Base-by-base conservation (phyloP, 2,329 filamentous ascomycete genomes). In the Penicillium sp. region DNA sequence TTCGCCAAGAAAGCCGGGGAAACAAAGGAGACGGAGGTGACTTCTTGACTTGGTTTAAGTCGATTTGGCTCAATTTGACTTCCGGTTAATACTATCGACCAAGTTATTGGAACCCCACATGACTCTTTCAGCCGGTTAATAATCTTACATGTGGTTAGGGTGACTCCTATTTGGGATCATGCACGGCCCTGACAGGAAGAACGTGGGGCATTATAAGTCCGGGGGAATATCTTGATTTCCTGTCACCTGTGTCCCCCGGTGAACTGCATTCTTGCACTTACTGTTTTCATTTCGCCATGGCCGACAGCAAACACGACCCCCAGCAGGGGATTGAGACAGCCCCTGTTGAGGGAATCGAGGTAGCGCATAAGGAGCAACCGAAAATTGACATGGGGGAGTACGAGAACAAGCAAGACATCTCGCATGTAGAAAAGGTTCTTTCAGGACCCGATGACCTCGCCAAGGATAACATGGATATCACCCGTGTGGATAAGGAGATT, bases 401-500 rank as follows among this genome's bases (percentile, higher is more conserved):
- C 9, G 61, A 66, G 54, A 56, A 51, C 47, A 70, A 66, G n/a
- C 56, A 67, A 43, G 74, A 75, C 40, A 70, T 77, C 57, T 69
- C 73, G 7, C 76, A 82, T 55, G 75, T 85, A 56, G 82, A 84
- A 71, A 74, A 77, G 27, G 78, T 81, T 6, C 59, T 80, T 50
- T 82, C 80, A 1, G 71, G 68, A 19, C 73, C 71, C 19, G 77
- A 79, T 56, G 73, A 76, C 46, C 70, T 77, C 27, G 77, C 81
- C 55, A 81, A 80, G 54, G 82, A 83, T 54, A 77, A 81, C 52
- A 78, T 82, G 59, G 79, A 89, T 80, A 81, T 83, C 62, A 73
- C 79, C 25, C 81, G 82, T 66, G 81, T 91, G 55, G 89, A 92
- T 74, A 80, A 82, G 55, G 89, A 92, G 74, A 78, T 92, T 38